phyloP scores from a whole-genome alignment of 2,329 filamentous ascomycete genomes.

The Blastomyces parvus region DNA sequence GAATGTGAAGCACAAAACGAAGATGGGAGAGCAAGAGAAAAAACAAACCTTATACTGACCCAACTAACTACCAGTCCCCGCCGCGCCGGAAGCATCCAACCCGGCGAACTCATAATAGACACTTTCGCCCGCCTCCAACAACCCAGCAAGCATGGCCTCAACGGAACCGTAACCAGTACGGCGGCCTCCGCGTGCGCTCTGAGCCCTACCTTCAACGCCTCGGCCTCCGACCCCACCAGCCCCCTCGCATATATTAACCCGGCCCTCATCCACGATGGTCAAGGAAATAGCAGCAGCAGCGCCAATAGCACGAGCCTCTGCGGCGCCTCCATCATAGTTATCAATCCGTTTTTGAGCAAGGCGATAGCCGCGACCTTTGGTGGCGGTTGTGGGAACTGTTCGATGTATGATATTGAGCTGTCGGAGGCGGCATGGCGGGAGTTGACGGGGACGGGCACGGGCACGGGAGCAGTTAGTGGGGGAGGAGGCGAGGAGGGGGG shows the following conservation, averaged over 20 bases:
- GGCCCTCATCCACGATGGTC: neutral
- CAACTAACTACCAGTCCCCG: neutral
- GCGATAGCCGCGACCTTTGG: slow-evolving; percentile 9
- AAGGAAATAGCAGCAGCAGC: slow-evolving; percentile 6
- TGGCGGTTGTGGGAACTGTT: slow-evolving; percentile 14
- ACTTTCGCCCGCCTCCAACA: neutral
- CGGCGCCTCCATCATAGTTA: slow-evolving; percentile 10
- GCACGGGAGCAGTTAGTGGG: neutral
- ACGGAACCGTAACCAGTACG: neutral
- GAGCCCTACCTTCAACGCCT: neutral
- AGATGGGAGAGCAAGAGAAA: neutral
- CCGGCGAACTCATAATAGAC: neutral
- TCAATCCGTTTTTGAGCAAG: slow-evolving; percentile 12
- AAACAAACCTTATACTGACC: neutral
- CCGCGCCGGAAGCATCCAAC: neutral
- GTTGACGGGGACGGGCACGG: slow-evolving; percentile 11
- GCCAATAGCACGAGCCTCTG: slow-evolving; percentile 9
- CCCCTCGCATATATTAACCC: neutral
- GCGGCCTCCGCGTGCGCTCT: neutral
- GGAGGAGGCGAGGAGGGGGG: neutral
- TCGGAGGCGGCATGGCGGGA: slow-evolving; percentile 10
- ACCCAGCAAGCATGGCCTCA: neutral
- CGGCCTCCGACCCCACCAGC: neutral
- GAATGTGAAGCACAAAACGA: neutral
- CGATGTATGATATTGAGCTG: slow-evolving; percentile 15